Evolutionary conservation across 805 yeast genomes (phyloP).

Genomic region (Zygosaccharomyces bisporus): DNA sequence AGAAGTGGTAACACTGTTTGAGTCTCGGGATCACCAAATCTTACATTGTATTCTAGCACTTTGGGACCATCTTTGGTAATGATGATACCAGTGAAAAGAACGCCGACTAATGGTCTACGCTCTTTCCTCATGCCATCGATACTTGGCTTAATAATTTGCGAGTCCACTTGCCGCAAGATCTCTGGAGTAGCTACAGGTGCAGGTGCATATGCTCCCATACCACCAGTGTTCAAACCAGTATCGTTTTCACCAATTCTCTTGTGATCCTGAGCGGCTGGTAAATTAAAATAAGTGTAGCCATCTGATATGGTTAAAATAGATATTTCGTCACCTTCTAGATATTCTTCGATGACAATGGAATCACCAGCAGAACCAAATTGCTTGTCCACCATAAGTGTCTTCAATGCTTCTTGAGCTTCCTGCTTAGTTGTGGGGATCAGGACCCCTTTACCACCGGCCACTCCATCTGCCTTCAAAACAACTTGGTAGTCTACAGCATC

Average conservation of each 20-base stretch:
- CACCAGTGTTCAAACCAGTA: conserved; percentile 94
- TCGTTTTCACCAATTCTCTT: conserved; percentile 94
- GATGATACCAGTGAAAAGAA: conserved; percentile 93
- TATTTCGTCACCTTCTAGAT: conserved; percentile 93
- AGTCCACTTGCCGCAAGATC: conserved; percentile 64
- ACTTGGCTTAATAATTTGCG: conserved; percentile 79
- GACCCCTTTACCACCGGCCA: conserved; percentile 99
- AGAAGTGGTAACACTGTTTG: conserved; percentile 91
- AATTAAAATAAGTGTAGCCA: conserved; percentile 84
- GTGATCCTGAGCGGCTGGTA: conserved; percentile 98
- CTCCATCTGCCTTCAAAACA: conserved; percentile 95
- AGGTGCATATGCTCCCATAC: conserved; percentile 99
- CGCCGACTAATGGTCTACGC: conserved; percentile 93
- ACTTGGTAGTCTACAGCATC: conserved; percentile 63
- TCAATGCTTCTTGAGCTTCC: conserved; percentile 82
- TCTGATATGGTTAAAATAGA: conserved; percentile 89
- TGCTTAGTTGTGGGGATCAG: conserved; percentile 78
- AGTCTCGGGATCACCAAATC: conserved; percentile 99
- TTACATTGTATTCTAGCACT: conserved; percentile 93
- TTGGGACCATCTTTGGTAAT: conserved; percentile 85
- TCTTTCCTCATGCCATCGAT: conserved; percentile 95
- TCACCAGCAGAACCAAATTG: conserved; percentile 94
- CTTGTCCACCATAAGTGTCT: conserved; percentile 83
- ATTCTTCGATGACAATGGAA: conserved; percentile 93
- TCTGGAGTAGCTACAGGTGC: conserved; percentile 89